A percentile compares a stretch with the other conserved stretches of the same genome.
Evolutionary conservation across 495 filamentous ascomycete species (phyloP).

Genomic region (Podospora appendiculata): DNA sequence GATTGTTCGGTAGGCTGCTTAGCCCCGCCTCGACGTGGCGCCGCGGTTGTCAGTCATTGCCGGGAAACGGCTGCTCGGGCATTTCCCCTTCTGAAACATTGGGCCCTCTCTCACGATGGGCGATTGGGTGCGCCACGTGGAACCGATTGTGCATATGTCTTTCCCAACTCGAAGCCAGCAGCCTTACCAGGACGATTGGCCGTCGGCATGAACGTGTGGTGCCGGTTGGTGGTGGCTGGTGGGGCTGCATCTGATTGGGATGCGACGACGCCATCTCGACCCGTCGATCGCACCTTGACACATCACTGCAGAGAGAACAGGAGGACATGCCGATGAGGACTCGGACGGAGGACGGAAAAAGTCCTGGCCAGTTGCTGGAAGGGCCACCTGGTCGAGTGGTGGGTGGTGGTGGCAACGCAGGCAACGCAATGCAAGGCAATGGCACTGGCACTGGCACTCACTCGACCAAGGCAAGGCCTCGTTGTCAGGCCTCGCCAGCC

Average conservation of each 20-base stretch:
- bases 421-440: too few relatives aligned
- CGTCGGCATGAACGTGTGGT: neutral
- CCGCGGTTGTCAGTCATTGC: neutral
- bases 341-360: neutral
- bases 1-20: slow-evolving; percentile 3
- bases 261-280: slow-evolving; percentile 1
- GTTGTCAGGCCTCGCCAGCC: neutral
- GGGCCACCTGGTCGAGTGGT: neutral
- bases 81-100: slow-evolving; percentile 1
- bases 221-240: neutral
- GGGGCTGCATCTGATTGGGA: slow-evolving; percentile 14
- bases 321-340: neutral
- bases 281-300: neutral
- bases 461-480: neutral
- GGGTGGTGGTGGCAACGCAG: too few relatives aligned
- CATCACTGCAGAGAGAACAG: neutral
- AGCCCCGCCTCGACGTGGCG: slow-evolving; percentile 7
- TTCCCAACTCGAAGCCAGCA: neutral
- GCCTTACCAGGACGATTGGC: slow-evolving; percentile 5
- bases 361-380: neutral
- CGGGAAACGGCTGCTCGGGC: neutral
- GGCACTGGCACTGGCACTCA: neutral
- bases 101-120: neutral
- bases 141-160: neutral
- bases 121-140: neutral